phyloP scores from a whole-genome alignment of 192 early-diverging fungal genomes.

The Coemansia sp. region DNA sequence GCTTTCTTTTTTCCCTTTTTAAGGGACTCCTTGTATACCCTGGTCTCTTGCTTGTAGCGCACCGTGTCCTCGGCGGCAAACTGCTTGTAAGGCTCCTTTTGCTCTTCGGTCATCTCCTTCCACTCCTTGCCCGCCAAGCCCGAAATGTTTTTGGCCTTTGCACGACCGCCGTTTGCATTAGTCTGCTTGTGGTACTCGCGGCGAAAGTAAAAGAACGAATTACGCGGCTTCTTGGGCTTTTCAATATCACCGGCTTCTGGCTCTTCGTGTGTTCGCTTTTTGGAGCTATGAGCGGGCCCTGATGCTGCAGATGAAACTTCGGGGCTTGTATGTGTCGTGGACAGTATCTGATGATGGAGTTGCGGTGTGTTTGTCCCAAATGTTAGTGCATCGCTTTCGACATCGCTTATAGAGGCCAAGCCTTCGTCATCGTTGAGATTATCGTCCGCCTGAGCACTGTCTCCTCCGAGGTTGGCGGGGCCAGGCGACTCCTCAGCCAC shows the following conservation, averaged over 20 bases:
- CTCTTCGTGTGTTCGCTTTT: conserved; percentile 2
- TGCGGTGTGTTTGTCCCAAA: not conserved
- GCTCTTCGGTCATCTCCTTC: conserved; percentile 57
- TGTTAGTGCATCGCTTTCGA: not conserved
- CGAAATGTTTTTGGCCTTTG: conserved; percentile 24
- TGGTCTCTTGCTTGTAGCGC: conserved; percentile 69
- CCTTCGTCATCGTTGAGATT: not conserved
- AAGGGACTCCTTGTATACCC: conserved; percentile 39
- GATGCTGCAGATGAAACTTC: not conserved
- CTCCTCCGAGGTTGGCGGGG: not conserved
- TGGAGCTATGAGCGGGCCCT: not conserved
- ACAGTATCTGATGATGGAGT: conserved; percentile 1
- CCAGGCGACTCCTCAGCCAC: not conserved
- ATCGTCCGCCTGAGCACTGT: not conserved
- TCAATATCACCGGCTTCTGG: not conserved
- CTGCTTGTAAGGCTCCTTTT: conserved; percentile 55
- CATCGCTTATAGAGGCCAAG: not conserved
- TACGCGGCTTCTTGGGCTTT: conserved; percentile 26
- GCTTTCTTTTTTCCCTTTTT: conserved; percentile 14
- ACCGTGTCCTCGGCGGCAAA: conserved; percentile 62
- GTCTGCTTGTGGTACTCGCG: conserved; percentile 12
- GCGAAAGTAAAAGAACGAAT: conserved; percentile 29
- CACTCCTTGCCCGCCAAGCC: conserved; percentile 46
- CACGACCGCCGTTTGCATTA: conserved; percentile 10
- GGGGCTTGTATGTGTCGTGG: not conserved